These are phyloP conservation scores for Terana coerulea DNA, from an alignment of 768 basidiomycete genomes.

Conservation along the genomic window DNA sequence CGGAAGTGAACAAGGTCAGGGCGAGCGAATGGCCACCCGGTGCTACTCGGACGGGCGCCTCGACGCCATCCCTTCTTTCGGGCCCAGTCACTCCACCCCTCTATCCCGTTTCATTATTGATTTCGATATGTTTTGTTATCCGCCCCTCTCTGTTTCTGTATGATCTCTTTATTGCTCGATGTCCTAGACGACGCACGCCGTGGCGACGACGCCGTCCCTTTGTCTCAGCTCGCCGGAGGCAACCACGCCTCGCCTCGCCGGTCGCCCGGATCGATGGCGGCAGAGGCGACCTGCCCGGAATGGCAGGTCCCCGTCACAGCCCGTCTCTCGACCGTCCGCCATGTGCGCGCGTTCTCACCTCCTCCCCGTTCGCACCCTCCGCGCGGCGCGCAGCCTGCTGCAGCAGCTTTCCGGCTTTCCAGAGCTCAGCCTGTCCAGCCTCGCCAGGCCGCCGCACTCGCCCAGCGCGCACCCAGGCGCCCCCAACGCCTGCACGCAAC, in stretches of 20 bases:
- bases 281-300: conserved; percentile 7
- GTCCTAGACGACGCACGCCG: no score
- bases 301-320: neutral
- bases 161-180: neutral
- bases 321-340: neutral
- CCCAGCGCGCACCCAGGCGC: neutral
- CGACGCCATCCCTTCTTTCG: neutral
- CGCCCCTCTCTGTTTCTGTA: neutral
- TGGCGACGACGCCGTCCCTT: neutral
- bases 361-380: neutral
- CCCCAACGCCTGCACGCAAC: neutral
- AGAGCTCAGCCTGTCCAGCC: neutral
- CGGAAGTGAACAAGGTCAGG: conserved; percentile 24
- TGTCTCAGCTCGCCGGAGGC: neutral
- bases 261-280: conserved; percentile 16
- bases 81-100: conserved; percentile 4
- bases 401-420: neutral
- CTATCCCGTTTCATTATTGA: neutral
- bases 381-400: neutral
- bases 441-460: neutral
- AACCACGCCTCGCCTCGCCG: conserved; percentile 1
- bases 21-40: conserved; percentile 9
- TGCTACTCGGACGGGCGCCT: conserved; percentile 7
- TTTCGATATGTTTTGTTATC: no score
- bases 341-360: neutral